These are phyloP conservation scores for Sergeia podlipaevii DNA, from an alignment of 208 protist genomes.

Conservation along the genomic window DNA sequence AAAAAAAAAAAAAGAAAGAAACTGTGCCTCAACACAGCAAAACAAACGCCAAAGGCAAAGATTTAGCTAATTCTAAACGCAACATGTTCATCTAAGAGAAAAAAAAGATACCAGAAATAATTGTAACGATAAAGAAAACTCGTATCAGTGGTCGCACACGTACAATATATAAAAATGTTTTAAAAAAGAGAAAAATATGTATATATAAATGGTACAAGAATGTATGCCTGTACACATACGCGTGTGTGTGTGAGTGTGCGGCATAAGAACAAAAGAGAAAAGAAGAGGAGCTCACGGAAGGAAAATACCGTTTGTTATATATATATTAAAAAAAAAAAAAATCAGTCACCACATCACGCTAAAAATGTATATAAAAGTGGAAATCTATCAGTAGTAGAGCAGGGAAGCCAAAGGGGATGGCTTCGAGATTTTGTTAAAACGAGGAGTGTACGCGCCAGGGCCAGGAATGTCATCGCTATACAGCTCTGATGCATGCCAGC, in stretches of 20 bases:
- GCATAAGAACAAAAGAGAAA: not conserved
- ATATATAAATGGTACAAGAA: not conserved
- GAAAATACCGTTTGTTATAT: not conserved
- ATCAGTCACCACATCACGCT: not conserved
- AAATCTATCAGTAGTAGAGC: constrained; percentile 1
- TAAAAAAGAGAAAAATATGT: not conserved
- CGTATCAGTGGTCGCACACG: too few relatives aligned
- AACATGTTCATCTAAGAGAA: constrained; percentile 1
- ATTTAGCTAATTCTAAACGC: not conserved
- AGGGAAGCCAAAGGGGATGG: constrained; percentile 23
- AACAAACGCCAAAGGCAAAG: constrained; percentile 4
- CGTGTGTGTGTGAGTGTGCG: too few relatives aligned
- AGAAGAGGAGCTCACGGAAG: constrained; percentile 4
- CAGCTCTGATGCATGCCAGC: not conserved
- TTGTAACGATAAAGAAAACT: not conserved
- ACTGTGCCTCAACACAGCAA: not conserved
- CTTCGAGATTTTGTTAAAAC: constrained; percentile 60
- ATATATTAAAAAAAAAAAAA: not conserved
- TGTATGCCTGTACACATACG: too few relatives aligned
- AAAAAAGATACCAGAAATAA: constrained; percentile 6
- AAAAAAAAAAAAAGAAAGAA: constrained; percentile 4
- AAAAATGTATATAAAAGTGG: not conserved
- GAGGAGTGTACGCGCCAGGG: constrained; percentile 76
- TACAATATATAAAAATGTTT: not conserved
- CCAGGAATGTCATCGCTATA: constrained; percentile 36